phyloP scores from a whole-genome alignment of 257 asterid genomes.

The Striga asiatica region DNA sequence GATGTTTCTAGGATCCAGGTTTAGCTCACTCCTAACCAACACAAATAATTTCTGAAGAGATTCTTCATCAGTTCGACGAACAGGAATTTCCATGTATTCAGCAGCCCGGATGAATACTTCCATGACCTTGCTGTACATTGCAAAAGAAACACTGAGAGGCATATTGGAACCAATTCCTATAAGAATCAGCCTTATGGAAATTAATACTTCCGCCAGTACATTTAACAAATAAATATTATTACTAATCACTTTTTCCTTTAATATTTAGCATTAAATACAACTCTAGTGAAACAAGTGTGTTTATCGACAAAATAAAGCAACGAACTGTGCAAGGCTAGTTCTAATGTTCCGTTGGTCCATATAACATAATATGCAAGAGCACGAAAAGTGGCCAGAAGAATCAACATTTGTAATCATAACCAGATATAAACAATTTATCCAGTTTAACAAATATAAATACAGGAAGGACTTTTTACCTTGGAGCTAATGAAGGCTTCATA shows the following conservation, averaged over 20 bases:
- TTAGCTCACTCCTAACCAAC: constrained; percentile 91
- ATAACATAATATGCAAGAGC: neutral
- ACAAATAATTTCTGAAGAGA: constrained; percentile 90
- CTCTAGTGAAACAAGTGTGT: neutral
- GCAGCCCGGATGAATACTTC: constrained; percentile 93
- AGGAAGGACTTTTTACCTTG: constrained; percentile 47
- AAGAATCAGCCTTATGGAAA: neutral
- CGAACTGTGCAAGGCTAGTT: neutral
- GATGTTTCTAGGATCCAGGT: constrained; percentile 88
- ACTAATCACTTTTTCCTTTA: too few relatives aligned
- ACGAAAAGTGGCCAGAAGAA: neutral
- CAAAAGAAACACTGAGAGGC: constrained; percentile 15
- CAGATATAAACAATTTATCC: constrained; percentile 14
- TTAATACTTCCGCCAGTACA: neutral
- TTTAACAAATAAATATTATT: constrained; percentile 5
- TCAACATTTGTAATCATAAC: constrained; percentile 1
- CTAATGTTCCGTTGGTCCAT: constrained; percentile 4
- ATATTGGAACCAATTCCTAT: neutral
- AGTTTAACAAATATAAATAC: constrained; percentile 6
- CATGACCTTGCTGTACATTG: constrained; percentile 82
- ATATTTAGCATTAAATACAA: constrained; percentile 1
- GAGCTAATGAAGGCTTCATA: constrained; percentile 98
- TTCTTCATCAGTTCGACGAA: constrained; percentile 90
- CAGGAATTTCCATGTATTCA: constrained; percentile 96
- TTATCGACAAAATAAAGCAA: neutral